These are phyloP conservation scores for Jaapia argillacea DNA, from an alignment of 768 basidiomycete genomes.

Conservation along the genomic window DNA sequence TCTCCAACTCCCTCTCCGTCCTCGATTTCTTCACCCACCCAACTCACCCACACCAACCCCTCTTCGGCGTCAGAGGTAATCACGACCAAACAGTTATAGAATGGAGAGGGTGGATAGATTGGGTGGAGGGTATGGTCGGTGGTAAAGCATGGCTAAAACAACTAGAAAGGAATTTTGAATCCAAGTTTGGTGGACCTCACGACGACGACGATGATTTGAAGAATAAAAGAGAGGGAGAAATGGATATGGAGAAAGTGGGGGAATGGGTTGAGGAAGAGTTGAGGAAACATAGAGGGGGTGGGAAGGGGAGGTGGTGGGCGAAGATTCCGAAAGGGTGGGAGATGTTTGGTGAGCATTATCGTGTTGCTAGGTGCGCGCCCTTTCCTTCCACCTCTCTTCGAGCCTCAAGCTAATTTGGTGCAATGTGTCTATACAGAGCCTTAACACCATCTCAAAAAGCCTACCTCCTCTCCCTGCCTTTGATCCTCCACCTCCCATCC, in stretches of 20 bases:
- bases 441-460: conserved; percentile 52
- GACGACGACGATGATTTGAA: too few species aligned
- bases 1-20: conserved; percentile 48
- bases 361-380: conserved; percentile 45
- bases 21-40: conserved; percentile 54
- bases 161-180: conserved; percentile 39
- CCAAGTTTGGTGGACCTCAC: too few species aligned
- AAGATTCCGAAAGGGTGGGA: conserved; percentile 61
- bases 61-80: conserved; percentile 85
- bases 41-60: conserved; percentile 45
- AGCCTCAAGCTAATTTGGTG: conserved; percentile 1
- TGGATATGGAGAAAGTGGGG: conserved; percentile 19
- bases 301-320: conserved; percentile 31
- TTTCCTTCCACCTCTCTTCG: background rate
- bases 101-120: conserved; percentile 82
- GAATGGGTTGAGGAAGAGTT: conserved; percentile 14
- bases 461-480: conserved; percentile 71
- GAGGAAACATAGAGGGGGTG: conserved; percentile 15
- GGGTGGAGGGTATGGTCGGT: conserved; percentile 42
- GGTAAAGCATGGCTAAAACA: conserved; percentile 51
- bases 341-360: conserved; percentile 69
- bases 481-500: conserved; percentile 63
- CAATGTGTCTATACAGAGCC: conserved; percentile 20
- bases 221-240: conserved; percentile 11
- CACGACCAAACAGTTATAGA: conserved; percentile 89